Conservation (phyloP, 1,284 basidiomycete species). For the Rhodotorula sp. region DNA sequence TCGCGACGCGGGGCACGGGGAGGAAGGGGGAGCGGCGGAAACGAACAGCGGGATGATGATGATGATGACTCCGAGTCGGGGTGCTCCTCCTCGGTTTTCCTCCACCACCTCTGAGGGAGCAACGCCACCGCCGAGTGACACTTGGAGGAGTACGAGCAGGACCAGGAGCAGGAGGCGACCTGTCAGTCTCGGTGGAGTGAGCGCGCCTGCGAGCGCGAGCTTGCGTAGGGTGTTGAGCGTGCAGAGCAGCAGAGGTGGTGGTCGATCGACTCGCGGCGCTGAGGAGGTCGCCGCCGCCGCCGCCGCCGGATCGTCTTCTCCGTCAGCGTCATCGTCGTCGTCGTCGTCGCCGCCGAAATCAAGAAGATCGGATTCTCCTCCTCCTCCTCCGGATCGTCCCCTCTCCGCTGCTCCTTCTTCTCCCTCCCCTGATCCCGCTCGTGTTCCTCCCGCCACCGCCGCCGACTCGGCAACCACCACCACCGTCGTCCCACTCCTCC, state of each 20-base stretch:
- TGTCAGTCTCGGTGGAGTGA: conserved; percentile 20
- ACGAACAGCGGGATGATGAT: neutral
- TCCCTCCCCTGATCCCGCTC: neutral
- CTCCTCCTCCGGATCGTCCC: neutral
- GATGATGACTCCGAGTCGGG: too few species aligned
- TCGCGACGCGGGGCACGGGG: neutral
- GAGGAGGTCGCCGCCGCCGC: too few species aligned
- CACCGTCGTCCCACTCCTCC: neutral
- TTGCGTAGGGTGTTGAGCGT: neutral
- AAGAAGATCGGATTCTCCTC: too few species aligned
- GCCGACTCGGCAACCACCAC: too few species aligned
- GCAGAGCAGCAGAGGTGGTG: neutral
- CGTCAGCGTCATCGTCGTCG: too few species aligned
- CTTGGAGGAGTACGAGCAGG: too few species aligned
- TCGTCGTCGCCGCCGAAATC: too few species aligned
- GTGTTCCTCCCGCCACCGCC: neutral
- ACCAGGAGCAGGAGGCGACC: neutral
- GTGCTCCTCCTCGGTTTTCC: too few species aligned
- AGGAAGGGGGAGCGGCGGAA: neutral
- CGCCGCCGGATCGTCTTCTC: too few species aligned
- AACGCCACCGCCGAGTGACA: too few species aligned
- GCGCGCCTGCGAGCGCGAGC: neutral
- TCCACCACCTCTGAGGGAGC: too few species aligned
- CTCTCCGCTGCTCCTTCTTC: neutral
- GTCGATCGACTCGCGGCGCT: too few species aligned